A percentile compares a stretch with the other conserved stretches of the same genome.
Evolutionary conservation across 2,329 filamentous ascomycete species (phyloP).

Genomic region (Fusarium sp.): DNA sequence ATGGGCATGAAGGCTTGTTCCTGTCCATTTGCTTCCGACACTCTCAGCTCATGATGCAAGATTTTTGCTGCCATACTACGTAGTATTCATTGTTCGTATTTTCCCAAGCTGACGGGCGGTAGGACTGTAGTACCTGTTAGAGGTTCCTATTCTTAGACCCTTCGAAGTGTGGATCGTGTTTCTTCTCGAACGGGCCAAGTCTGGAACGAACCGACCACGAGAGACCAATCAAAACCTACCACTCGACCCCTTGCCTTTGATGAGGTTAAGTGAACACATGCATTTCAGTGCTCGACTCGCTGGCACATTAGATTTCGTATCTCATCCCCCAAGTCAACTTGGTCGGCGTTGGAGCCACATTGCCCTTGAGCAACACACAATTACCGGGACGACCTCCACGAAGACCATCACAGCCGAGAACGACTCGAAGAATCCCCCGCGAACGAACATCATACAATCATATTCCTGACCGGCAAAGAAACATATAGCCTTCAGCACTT

Average conservation of each 20-base stretch:
- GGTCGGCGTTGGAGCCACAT: conserved; percentile 39
- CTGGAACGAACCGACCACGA: conserved; percentile 15
- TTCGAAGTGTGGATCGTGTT: conserved; percentile 26
- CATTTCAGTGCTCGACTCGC: conserved; percentile 36
- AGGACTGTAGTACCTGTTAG: neutral
- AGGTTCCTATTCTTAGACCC: conserved; percentile 31
- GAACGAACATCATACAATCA: neutral
- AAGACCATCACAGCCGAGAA: conserved; percentile 14
- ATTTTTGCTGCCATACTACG: neutral
- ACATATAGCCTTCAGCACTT: conserved; percentile 10
- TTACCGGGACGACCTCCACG: conserved; percentile 17
- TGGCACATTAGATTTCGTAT: conserved; percentile 43
- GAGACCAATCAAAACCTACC: conserved; percentile 38
- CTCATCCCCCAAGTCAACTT: conserved; percentile 37
- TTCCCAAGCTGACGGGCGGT: conserved; percentile 3
- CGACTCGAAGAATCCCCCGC: neutral
- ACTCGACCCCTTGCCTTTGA: conserved; percentile 34
- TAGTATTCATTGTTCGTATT: neutral
- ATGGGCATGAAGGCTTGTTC: neutral
- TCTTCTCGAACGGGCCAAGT: conserved; percentile 21
- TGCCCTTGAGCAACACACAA: conserved; percentile 30
- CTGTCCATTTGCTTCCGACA: neutral
- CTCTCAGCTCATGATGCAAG: neutral
- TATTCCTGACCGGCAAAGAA: neutral
- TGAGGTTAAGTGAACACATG: conserved; percentile 33